These are phyloP conservation scores for Limnanthes douglasii DNA, from an alignment of 345 rosid genomes.

Conservation along the genomic window DNA sequence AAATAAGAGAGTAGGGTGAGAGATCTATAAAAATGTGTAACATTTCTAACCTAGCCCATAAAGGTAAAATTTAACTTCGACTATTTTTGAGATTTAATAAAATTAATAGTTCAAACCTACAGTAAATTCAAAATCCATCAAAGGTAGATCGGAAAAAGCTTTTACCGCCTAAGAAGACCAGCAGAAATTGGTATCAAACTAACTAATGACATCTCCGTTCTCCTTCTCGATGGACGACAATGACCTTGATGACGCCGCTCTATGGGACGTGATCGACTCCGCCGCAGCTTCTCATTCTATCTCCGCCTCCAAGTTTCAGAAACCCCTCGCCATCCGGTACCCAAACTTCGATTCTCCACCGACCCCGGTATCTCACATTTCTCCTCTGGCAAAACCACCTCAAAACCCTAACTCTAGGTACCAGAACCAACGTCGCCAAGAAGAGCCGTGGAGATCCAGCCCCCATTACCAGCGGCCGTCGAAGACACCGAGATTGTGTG, in stretches of 20 bases:
- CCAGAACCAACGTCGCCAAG: slow-evolving; percentile 1
- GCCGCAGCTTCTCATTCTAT: slow-evolving; percentile 48
- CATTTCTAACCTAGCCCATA: too few relatives aligned
- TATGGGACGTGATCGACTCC: slow-evolving; percentile 92
- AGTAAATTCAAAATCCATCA: too few relatives aligned
- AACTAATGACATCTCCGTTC: slow-evolving; percentile 8
- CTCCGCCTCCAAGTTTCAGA: slow-evolving; percentile 27
- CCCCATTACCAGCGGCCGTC: slow-evolving; percentile 19
- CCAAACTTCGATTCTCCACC: slow-evolving; percentile 39
- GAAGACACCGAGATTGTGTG: slow-evolving; percentile 38
- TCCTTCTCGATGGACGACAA: slow-evolving; percentile 50
- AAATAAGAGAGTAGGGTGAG: too few relatives aligned
- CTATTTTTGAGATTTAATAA: too few relatives aligned
- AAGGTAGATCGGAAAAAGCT: too few relatives aligned
- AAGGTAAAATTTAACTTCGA: too few relatives aligned
- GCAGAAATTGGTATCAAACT: too few relatives aligned
- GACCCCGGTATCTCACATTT: slow-evolving; percentile 28
- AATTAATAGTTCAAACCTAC: too few relatives aligned
- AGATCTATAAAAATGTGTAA: too few relatives aligned
- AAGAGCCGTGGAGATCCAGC: slow-evolving; percentile 9
- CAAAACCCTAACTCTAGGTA: slow-evolving; percentile 13
- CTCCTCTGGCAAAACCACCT: slow-evolving; percentile 23
- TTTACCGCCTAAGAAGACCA: too few relatives aligned
- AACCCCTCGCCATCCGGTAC: slow-evolving; percentile 39
- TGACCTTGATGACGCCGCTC: slow-evolving; percentile 82